These are phyloP conservation scores for Fonsecaea pugnacius DNA, from an alignment of 2,329 filamentous ascomycete genomes.

Conservation along the genomic window DNA sequence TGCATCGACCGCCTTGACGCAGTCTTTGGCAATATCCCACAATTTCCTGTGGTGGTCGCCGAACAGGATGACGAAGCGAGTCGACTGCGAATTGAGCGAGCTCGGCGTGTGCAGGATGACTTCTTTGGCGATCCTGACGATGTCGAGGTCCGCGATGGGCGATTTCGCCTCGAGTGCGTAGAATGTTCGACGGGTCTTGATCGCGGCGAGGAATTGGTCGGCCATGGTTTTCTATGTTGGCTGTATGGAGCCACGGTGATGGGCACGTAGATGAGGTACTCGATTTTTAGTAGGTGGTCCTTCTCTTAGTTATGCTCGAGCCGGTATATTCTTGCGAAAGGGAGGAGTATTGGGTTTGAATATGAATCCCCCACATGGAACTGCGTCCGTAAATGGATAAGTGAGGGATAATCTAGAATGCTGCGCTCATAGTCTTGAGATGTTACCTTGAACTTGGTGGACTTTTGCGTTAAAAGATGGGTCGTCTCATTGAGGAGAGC, in stretches of 20 bases:
- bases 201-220: slow-evolving; percentile 19
- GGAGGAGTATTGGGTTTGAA: too few relatives aligned
- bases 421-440: not conserved
- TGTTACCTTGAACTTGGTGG: not conserved
- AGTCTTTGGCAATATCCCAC: slow-evolving; percentile 67
- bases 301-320: too few relatives aligned
- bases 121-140: slow-evolving; percentile 23
- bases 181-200: slow-evolving; percentile 19
- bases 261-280: too few relatives aligned
- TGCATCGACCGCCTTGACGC: not conserved
- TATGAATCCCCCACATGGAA: not conserved
- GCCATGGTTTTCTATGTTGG: not conserved
- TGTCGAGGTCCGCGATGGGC: slow-evolving; percentile 9
- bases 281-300: too few relatives aligned
- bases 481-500: not conserved
- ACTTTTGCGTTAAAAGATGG: not conserved
- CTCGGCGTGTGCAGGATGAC: slow-evolving; percentile 56
- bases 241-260: too few relatives aligned
- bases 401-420: not conserved
- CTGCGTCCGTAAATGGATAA: not conserved
- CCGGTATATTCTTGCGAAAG: too few relatives aligned
- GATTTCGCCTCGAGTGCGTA: slow-evolving; percentile 19
- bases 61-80: slow-evolving; percentile 76
- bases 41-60: slow-evolving; percentile 82
- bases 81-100: slow-evolving; percentile 85